Evolutionary conservation across 1,139 yeast genomes (phyloP), one percentile per base, ranked within the genome.

Genomic region (Geotrichum candidum): DNA sequence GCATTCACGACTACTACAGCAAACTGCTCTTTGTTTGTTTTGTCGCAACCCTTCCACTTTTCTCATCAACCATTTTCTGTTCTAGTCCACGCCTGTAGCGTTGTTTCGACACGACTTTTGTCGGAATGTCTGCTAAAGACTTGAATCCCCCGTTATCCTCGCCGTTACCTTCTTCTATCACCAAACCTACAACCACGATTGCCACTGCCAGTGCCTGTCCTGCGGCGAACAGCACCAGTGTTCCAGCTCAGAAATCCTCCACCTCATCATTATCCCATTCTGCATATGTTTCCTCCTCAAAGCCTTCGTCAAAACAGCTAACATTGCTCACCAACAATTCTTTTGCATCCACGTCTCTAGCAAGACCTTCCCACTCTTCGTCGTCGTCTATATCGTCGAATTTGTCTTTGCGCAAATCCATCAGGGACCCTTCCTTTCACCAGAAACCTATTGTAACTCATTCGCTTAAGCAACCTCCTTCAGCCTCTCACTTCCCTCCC

Each of bases 111-210:
- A 41, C 48, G 51, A 50, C 25, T 3, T 46, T 27, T 41, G 57
- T 55, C 57, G 53, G 57, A 23, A 55, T 56, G 58, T 54, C 46
- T 23, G 51, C 58, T 56, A 29, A 46, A 48, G 58, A 56, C 38
- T 56, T 31, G 22, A 50, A 33, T 22, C 51, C 58, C 33, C 53
- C 57, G 48, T 18, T 41, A 18, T 41, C 48, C 45, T 48, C 57
- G 31, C 48, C 57, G 51, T 51, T 56, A 38, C 53, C 57, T 29
- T 38, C 52, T 18, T 41, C 48, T 4, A 41, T 35, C 13, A 35
- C 50, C 27, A 27, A 29, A 18, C 51, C 35, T 27, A 27, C 53
- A 15, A 33, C 31, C 11, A 11, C 53, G 31, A 29, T 51, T 31
- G 35, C 31, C 25, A 41, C 22, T 38, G 18, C 23, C 4, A 18